Evolutionary conservation across 1,284 basidiomycete species (phyloP), one percentile per base, ranked within the genome.

Genomic region (Fomes fomentarius): DNA sequence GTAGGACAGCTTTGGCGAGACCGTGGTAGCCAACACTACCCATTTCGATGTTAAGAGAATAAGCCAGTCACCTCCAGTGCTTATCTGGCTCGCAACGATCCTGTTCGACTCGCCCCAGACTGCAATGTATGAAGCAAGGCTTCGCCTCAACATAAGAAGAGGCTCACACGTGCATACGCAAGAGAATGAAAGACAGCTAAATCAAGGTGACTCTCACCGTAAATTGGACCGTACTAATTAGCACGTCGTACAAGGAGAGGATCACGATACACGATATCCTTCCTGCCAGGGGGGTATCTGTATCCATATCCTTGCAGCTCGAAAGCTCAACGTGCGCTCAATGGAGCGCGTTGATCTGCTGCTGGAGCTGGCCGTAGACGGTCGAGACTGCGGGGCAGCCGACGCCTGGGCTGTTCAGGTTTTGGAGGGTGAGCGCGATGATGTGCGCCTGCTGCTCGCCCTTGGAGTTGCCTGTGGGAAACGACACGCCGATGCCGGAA

Each of bases 311-410:
- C 38, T 33, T 35, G n/a, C 11, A 2, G 12, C 50, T 19, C 38
- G 30, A 44, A 25, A 10, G 38, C 25, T 35, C 43, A 39, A 26
- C 28, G 26, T n/a, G 41, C 25, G n/a, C 30, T 34, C 17, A 45
- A 17, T 52, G 58, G 40, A 60, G 56, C 37, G 56, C 60, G 54
- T 61, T 58, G 51, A 61, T 58, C 60, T 58, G 49, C 54, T 69
- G 63, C 50, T 68, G 68, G 55, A 74, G 73, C 22, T 69, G 65
- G 2, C 45, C 54, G 25, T 76, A 66, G 28, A 74, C 76, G 17
- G 75, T 75, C 42, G 72, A 70, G 9, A 64, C 70, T 9, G 64
- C 70, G 2, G 75, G 75, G 60, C 75, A 77, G 6, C 75, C 75
- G 25, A 66, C 53, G 12, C 75, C 76, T 1, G 71, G 60, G 1